Base-by-base conservation (phyloP, 768 basidiomycete genomes). In the Lyophyllum shimeji region DNA sequence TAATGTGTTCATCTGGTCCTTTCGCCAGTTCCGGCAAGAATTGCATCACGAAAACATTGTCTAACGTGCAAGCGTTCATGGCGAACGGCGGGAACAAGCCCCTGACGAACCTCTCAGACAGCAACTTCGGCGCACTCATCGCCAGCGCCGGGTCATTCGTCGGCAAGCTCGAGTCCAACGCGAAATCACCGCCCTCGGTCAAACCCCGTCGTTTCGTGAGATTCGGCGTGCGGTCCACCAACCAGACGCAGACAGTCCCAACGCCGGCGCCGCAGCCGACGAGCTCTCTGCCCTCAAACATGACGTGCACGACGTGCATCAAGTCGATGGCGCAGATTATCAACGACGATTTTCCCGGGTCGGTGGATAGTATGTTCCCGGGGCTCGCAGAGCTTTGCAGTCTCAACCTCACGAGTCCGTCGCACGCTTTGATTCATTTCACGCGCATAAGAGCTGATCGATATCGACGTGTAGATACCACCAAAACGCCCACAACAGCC, bases 241-340 rank as follows among this genome's bases (percentile, higher is more conserved):
- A 54, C 44, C 23, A 51, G 13, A 51, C 48, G 6, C 53, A 44
- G 48, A 42, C 39, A 2, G 20, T 18, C 33, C 11, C 33, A n/a
- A n/a, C n/a, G n/a, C n/a, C n/a, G n/a, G n/a, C n/a, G n/a, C n/a
- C n/a, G n/a, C n/a, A n/a, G 18, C 29, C 48, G 18, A 34, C 34
- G 29, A 23, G 6, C 27, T 15, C 17, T 37, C 29, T 57, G 17
- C 56, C 50, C 18, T 34, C 54, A 17, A 55, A 59, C 44, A n/a
- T 55, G 33, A 52, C 58, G 15, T 59, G 58, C 37, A 59, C 54
- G 2, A 52, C 42, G 0, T 59, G 58, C 46, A 55, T 59, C 50
- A 46, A 52, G 43, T 23, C 37, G 0, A 50, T 54, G 24, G 51
- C 51, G 29, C 40, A 47, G 12, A 59, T 56, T n/a, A 43, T 56